Conservation (phyloP, 2,329 filamentous ascomycete genomes). For the Beauveria sp. region DNA sequence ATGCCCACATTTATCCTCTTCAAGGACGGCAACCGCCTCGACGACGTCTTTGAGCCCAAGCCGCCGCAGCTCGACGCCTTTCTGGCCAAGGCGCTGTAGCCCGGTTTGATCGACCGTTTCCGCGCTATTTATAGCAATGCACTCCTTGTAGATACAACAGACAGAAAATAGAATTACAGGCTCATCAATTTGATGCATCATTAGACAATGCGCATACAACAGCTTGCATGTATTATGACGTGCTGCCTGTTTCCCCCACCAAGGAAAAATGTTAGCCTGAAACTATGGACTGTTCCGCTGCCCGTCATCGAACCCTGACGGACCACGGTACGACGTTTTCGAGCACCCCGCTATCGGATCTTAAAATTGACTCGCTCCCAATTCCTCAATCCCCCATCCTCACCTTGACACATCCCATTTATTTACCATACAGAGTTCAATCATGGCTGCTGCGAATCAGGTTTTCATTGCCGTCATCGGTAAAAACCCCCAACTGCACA, state of each 20-base stretch:
- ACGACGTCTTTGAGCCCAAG: constrained; percentile 41
- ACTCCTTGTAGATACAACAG: background rate
- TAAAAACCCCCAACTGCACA: constrained; percentile 18
- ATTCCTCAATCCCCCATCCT: background rate
- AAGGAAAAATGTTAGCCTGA: background rate
- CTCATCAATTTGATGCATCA: background rate
- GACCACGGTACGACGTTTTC: background rate
- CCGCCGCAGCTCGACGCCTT: constrained; percentile 12
- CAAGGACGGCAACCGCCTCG: constrained; percentile 63
- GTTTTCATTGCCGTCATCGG: constrained; percentile 47
- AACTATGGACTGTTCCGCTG: background rate
- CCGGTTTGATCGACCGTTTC: background rate
- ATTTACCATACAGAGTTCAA: constrained; percentile 12
- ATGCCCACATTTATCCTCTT: constrained; percentile 86
- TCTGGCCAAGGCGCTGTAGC: constrained; percentile 11
- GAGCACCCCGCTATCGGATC: constrained; percentile 11
- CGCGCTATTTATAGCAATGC: background rate
- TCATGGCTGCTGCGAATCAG: constrained; percentile 39
- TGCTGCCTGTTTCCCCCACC: constrained; percentile 3
- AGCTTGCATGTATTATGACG: constrained; percentile 1
- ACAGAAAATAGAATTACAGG: background rate
- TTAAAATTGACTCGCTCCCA: constrained; percentile 9
- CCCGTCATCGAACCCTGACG: background rate
- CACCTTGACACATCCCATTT: background rate
- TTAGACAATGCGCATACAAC: too few species aligned